A percentile compares a stretch with the other conserved stretches of the same genome.
These are phyloP conservation scores for Penicillium brasilianum DNA, from an alignment of 2,329 filamentous ascomycete genomes.

Conservation along the genomic window DNA sequence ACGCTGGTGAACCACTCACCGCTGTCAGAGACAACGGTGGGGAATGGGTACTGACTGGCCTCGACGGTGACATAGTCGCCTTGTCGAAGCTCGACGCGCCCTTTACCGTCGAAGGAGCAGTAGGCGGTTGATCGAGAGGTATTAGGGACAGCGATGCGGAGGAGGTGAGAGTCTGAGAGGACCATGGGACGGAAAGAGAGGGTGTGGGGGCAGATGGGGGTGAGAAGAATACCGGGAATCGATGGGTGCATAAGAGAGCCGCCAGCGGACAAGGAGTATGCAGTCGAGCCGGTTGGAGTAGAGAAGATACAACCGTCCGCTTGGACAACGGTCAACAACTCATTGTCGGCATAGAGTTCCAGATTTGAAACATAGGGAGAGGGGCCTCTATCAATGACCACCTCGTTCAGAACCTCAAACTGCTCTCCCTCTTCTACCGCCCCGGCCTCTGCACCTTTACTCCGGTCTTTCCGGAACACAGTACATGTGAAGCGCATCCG, in stretches of 20 bases:
- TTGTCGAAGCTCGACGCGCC: constrained; percentile 86
- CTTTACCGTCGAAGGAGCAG: constrained; percentile 97
- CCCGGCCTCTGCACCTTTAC: constrained; percentile 53
- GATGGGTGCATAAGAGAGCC: constrained; percentile 95
- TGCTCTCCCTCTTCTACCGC: constrained; percentile 88
- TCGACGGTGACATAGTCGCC: constrained; percentile 97
- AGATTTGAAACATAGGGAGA: constrained; percentile 97
- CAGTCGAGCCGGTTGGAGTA: constrained; percentile 91
- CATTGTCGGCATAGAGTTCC: constrained; percentile 93
- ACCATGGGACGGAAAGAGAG: constrained; percentile 98
- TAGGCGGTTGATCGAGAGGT: constrained; percentile 91
- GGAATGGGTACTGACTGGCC: constrained; percentile 95
- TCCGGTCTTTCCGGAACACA: constrained; percentile 74
- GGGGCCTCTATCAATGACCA: constrained; percentile 96
- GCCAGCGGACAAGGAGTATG: constrained; percentile 93
- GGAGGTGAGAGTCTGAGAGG: constrained; percentile 88
- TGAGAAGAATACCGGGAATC: constrained; percentile 94
- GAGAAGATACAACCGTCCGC: constrained; percentile 98
- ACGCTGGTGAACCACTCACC: constrained; percentile 98
- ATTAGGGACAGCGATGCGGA: constrained; percentile 84
- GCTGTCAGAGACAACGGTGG: constrained; percentile 86
- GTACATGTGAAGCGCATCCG: constrained; percentile 99
- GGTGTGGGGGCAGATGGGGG: constrained; percentile 96
- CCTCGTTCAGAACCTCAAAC: constrained; percentile 96
- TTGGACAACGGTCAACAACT: constrained; percentile 92